These are phyloP conservation scores for Fusarium keratoplasticum DNA, from an alignment of 2,329 filamentous ascomycete genomes.

Conservation along the genomic window DNA sequence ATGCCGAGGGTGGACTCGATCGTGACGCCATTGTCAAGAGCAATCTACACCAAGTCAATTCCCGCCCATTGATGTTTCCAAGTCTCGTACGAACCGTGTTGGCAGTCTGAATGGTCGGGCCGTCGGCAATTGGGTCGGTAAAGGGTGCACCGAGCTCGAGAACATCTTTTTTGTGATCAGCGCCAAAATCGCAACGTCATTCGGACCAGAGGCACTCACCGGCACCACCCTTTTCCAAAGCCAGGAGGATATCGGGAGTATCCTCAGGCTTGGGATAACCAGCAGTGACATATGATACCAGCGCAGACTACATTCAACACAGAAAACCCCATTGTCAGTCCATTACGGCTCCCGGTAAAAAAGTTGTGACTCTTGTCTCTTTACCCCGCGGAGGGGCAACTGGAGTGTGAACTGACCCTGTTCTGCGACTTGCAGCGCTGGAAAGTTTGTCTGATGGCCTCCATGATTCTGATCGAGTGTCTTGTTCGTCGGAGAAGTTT, in stretches of 20 bases:
- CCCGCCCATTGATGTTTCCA: background rate
- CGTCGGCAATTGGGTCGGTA: constrained; percentile 97
- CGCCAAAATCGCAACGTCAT: constrained; percentile 8
- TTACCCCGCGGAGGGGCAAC: constrained; percentile 47
- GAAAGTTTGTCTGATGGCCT: constrained; percentile 69
- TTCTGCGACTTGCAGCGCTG: constrained; percentile 69
- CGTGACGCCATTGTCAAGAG: constrained; percentile 89
- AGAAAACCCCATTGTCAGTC: constrained; percentile 33
- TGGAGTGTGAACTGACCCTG: constrained; percentile 57
- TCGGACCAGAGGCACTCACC: constrained; percentile 64
- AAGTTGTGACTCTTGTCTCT: constrained; percentile 7
- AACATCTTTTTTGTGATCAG: constrained; percentile 67
- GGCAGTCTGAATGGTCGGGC: constrained; percentile 94
- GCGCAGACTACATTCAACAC: constrained; percentile 71
- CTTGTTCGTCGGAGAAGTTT: constrained; percentile 7
- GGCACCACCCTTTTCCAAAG: constrained; percentile 91
- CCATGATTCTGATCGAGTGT: constrained; percentile 56
- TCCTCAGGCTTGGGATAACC: constrained; percentile 87
- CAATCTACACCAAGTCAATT: constrained; percentile 59
- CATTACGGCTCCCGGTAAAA: constrained; percentile 3
- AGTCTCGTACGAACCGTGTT: constrained; percentile 75
- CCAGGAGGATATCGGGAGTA: constrained; percentile 86
- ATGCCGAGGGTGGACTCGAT: constrained; percentile 83
- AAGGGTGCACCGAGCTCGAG: constrained; percentile 97
- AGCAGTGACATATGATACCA: constrained; percentile 96